Evolutionary conservation across 176 grass and related monocot species (phyloP), one percentile per base, ranked within the genome.

Genomic region (Bromus sterilis): DNA sequence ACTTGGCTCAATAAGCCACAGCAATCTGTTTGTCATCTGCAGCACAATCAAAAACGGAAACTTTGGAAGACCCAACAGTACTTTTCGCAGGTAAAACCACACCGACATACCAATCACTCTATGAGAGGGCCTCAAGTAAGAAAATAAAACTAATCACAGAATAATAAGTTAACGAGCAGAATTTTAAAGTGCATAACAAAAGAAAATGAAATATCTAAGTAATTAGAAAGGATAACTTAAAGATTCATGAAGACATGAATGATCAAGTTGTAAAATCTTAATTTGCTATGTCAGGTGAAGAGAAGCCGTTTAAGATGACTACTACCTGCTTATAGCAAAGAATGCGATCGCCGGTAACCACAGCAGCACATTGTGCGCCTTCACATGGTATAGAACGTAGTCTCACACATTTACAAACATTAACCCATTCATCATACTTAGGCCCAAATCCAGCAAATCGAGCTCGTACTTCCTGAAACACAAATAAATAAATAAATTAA

Each of bases 261-360:
- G 6, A 37, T 37, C 35, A 37, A 37, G 35, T 37, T 37, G 35
- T 37, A 1, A 37, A 5, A 37, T 37, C 7, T 7, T 7, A 37
- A 37, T 7, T 37, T 43, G 69, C 18, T 63, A 32, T 40, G 11
- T 44, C 51, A 59, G 14, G 5, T 82, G 7, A 51, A 76, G 66
- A 49, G 35, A 41, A 44, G 30, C 41, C 9, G 34, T 73, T 10
- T 67, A 79, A 60, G 23, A 53, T 56, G 29, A 55, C 1, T 5
- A 94, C 92, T n/a, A n/a, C n/a, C n/a, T n/a, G n/a, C 92, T 94
- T 89, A 53, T 91, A 91, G 57, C 92, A 94, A 63, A 91, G 92
- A 57, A 94, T 94, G 51, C 89, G 92, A 4, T 94, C 92, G 28
- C 92, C 89, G 41, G 89, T 89, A 87, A 91, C 86, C 51, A 94